Percentiles rank a stretch among this genome's conserved stretches.
Conservation (phyloP, 441 rosid species). For the Caryocar brasiliense region DNA sequence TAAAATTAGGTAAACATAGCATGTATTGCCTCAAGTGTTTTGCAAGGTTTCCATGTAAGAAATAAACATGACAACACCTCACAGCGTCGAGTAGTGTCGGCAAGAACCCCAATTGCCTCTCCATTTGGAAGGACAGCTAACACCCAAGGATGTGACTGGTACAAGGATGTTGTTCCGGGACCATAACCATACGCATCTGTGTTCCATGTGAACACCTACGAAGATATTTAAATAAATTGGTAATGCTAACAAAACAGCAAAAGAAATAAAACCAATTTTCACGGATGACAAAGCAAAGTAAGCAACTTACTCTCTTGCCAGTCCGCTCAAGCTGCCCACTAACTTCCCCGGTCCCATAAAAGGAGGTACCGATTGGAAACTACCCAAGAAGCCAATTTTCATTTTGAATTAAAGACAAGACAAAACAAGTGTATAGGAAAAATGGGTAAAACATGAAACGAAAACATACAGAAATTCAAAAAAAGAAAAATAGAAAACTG, state of each 20-base stretch:
- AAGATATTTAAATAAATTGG: too few relatives aligned
- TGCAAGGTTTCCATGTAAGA: neutral
- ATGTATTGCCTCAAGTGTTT: neutral
- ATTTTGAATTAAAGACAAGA: neutral
- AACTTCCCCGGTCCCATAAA: conserved; percentile 97
- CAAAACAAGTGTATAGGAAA: too few relatives aligned
- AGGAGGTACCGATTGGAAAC: conserved; percentile 74
- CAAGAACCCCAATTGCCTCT: conserved; percentile 85
- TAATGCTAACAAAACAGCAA: neutral
- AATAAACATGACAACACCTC: conserved; percentile 45
- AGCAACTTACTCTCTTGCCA: conserved; percentile 63
- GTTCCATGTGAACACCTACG: conserved; percentile 91
- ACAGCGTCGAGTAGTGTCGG: conserved; percentile 77
- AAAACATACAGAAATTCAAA: neutral
- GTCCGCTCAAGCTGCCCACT: conserved; percentile 93
- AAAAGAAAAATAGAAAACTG: neutral
- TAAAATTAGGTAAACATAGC: conserved; percentile 2
- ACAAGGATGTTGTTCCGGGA: conserved; percentile 73
- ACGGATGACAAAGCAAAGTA: neutral
- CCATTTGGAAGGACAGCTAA: conserved; percentile 78
- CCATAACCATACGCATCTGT: conserved; percentile 87
- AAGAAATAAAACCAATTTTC: neutral
- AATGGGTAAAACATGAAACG: neutral
- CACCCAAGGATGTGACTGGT: conserved; percentile 99
- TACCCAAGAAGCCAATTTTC: conserved; percentile 17